Base-by-base conservation (phyloP, 192 early-diverging fungal species). In the Coemansia sp. region DNA sequence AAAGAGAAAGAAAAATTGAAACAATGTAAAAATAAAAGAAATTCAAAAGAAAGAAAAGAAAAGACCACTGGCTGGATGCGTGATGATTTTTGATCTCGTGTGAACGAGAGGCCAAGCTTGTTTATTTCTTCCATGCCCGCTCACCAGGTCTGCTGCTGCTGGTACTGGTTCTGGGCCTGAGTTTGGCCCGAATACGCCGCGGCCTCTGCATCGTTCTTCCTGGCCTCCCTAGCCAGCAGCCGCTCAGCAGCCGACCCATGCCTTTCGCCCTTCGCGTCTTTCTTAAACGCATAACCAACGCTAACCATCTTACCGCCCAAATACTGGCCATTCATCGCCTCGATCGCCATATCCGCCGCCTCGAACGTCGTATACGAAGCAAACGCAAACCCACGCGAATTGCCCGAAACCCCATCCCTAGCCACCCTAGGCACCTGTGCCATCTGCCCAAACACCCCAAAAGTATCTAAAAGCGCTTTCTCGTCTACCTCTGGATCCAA, bases 281-380 rank as follows among this genome's bases (percentile, higher is more conserved):
- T 99, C 78, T 98, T 99, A 72, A 96, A 94, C 2, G 96, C 95
- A 84, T 95, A 99, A 15, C 84, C 83, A 8, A 97, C 96, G 35
- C 85, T 89, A 65, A 99, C 92, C 34, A 91, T 90, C 72, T 96
- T 96, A 74, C 95, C 95, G 78, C 92, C 94, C 77, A 99, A 75
- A 78, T 92, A 98, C 79, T 98, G 96, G 8, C 95, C 93, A 74
- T 99, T 93, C 98, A 99, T 96, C 2, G 95, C 94, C 80, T 96
- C 95, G 52, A 99, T 92, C 0, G 98, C 98, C n/a, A 91, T 90
- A 86, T 99, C 98, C 0, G 96, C 89, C 7, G 94, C 89, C 63
- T 98, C 95, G 85, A 98, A 99, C 75, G 92, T 94, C 66, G 95
- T 92, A 76, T 90, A 97, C 33, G 85, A 86, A 39, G 97, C 90